These are phyloP conservation scores for Suzukiozyma palmioleophila DNA, from an alignment of 1,139 yeast species.

Conservation along the genomic window DNA sequence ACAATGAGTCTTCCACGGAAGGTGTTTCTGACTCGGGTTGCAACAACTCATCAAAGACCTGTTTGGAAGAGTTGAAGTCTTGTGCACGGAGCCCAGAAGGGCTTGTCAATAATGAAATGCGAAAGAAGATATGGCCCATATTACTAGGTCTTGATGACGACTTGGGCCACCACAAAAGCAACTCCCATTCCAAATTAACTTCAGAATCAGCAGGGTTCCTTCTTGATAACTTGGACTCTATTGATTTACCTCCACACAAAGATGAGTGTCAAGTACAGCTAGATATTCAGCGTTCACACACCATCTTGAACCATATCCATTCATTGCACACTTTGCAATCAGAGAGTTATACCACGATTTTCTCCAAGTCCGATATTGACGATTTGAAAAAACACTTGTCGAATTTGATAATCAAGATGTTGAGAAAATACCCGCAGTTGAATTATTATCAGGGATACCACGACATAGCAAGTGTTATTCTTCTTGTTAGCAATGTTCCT, in stretches of 20 bases:
- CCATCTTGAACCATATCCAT: slow-evolving; percentile 31
- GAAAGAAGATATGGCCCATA: slow-evolving; percentile 48
- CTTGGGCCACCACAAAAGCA: background rate
- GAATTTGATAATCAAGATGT: slow-evolving; percentile 47
- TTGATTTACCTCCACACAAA: slow-evolving; percentile 44
- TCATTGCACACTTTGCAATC: slow-evolving; percentile 14
- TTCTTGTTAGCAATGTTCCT: slow-evolving; percentile 43
- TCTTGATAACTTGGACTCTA: slow-evolving; percentile 18
- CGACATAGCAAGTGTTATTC: slow-evolving; percentile 72
- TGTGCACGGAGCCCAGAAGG: slow-evolving; percentile 48
- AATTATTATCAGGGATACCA: slow-evolving; percentile 92
- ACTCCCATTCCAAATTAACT: background rate
- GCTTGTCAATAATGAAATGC: slow-evolving; percentile 33
- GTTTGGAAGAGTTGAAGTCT: slow-evolving; percentile 20
- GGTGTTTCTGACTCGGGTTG: no score
- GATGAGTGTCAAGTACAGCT: slow-evolving; percentile 78
- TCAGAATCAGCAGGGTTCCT: slow-evolving; percentile 10
- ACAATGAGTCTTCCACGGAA: slow-evolving; percentile 17
- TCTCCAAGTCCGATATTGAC: slow-evolving; percentile 30
- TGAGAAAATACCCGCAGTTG: slow-evolving; percentile 58
- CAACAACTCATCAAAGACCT: no score
- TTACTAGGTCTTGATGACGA: slow-evolving; percentile 20
- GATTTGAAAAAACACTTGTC: slow-evolving; percentile 38
- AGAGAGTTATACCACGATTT: slow-evolving; percentile 32
- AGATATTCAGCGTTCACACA: slow-evolving; percentile 73